Percentiles rank a stretch among this genome's conserved stretches.
Evolutionary conservation across 805 yeast genomes (phyloP).

Genomic region (Maudiozyma pseudohumilis): DNA sequence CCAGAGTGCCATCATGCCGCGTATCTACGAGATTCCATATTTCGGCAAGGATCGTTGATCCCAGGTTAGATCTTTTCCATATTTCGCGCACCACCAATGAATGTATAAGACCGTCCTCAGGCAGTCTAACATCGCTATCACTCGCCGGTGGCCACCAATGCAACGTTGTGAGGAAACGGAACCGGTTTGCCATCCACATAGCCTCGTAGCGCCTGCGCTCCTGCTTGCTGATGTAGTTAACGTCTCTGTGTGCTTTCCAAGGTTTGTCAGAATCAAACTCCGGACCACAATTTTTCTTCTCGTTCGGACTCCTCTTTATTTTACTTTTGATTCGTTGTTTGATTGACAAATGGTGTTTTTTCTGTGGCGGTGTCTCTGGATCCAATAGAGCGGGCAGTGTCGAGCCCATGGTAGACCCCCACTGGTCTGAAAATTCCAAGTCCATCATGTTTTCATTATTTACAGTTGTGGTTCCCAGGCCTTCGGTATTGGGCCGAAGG

Average conservation of each 20-base stretch:
- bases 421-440: too few relatives aligned
- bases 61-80: conserved; percentile 72
- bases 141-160: conserved; percentile 22
- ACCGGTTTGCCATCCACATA: conserved; percentile 84
- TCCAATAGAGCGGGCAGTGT: too few relatives aligned
- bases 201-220: conserved; percentile 90
- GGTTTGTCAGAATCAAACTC: conserved; percentile 82
- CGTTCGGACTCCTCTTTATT: neutral
- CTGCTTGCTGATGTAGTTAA: conserved; percentile 40
- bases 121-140: conserved; percentile 6
- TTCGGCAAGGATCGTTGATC: conserved; percentile 46
- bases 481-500: too few relatives aligned
- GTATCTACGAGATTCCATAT: conserved; percentile 68
- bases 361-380: too few relatives aligned
- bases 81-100: conserved; percentile 57
- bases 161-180: conserved; percentile 40
- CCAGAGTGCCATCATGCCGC: conserved; percentile 61
- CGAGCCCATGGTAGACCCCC: too few relatives aligned
- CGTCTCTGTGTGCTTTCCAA: conserved; percentile 76
- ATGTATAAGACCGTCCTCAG: conserved; percentile 28
- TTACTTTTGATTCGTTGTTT: too few relatives aligned
- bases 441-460: too few relatives aligned
- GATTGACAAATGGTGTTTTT: too few relatives aligned
- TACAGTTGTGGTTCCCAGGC: too few relatives aligned
- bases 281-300: neutral